Evolutionary conservation across 345 rosid genomes (phyloP), one percentile per base, ranked within the genome.

Genomic region (Hevea brasiliensis): DNA sequence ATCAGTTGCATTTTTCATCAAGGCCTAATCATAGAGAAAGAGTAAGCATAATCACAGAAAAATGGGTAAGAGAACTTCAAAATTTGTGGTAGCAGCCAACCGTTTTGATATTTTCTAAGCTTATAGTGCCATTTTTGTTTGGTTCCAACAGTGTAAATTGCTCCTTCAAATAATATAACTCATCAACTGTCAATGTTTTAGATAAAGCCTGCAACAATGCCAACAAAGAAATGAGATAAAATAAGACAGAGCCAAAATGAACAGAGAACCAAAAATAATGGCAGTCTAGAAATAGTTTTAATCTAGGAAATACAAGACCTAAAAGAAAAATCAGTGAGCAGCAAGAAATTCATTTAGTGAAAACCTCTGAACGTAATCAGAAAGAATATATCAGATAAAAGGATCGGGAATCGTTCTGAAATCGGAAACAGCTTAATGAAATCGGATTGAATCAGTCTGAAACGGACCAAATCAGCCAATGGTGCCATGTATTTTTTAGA

Each of bases 1-100:
- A 56, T 95, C 99, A 53, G 98, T 92, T 64, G 92, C 89, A 80
- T 80, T 76, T 84, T 87, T 92, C 97, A 81, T 84, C 89, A 95
- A 76, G 72, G 96, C 96, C 99, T 95, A 74, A 83, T 60, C 76
- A 77, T 68, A 64, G 37, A 53, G 53, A 67, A 50, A 29, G 48
- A 71, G 27, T 67, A 63, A 81, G 78, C 9, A 61, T 53, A 45
- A 58, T 26, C 45, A 61, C 27, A 68, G 21, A 2, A 75, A 65
- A 74, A 58, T 55, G n/a, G 18, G 71, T 7, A 1, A 35, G 3
- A 7, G 27, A 70, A 29, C 20, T 29, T 64, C 6, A 47, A 72
- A 18, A 21, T 18, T 26, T 63, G 41, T 15, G 26, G 35, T 55
- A 70, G 61, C 35, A 41, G 79, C 90, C 53, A 72, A 95, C 99